Base-by-base conservation (phyloP, 495 filamentous ascomycete species). In the Hamigera avellanea region DNA sequence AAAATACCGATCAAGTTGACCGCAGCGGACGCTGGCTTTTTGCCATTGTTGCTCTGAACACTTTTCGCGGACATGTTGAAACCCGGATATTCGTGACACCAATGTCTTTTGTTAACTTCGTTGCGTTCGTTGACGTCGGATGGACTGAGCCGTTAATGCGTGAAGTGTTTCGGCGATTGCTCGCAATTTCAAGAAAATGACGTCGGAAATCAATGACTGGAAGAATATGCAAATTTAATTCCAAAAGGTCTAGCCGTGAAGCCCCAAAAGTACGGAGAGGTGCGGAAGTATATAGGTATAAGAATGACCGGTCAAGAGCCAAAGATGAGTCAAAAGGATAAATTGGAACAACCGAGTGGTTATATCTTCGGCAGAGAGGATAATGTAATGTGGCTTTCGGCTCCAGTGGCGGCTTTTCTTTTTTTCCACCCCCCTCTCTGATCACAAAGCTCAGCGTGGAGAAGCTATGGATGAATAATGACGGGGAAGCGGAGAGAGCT, bases 1-100 rank as follows among this genome's bases (percentile, higher is more conserved):
- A 35, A n/a, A 66, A 53, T 72, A 93, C 89, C 89, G 54, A 98
- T 94, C 41, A 98, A 60, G 56, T 96, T 95, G 10, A 86, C 89
- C 19, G 91, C 87, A 41, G 81, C 81, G 23, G 86, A 85, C 26
- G 88, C 70, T 49, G 81, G 79, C 69, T 83, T 76, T 60, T 80
- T 86, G 57, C 78, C 75, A 54, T 81, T 73, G 33, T 69, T 66
- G 37, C 75, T 76, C 49, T 71, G 69, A 19, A 55, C 61, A 43
- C 45, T 71, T 48, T 77, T 81, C 30, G 78, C 72, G 39, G 79
- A 76, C 80, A 85, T 84, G 43, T 18, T 59, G 50, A 3, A 32
- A 17, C 3, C 14, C 27, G n/a, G n/a, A n/a, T n/a, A 30, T n/a
- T n/a, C 10, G 3, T 13, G n/a, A n/a, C 14, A 23, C 21, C 21